These are phyloP conservation scores for Epichloe brachyelytri DNA, from an alignment of 2,329 filamentous ascomycete genomes.

Conservation along the genomic window DNA sequence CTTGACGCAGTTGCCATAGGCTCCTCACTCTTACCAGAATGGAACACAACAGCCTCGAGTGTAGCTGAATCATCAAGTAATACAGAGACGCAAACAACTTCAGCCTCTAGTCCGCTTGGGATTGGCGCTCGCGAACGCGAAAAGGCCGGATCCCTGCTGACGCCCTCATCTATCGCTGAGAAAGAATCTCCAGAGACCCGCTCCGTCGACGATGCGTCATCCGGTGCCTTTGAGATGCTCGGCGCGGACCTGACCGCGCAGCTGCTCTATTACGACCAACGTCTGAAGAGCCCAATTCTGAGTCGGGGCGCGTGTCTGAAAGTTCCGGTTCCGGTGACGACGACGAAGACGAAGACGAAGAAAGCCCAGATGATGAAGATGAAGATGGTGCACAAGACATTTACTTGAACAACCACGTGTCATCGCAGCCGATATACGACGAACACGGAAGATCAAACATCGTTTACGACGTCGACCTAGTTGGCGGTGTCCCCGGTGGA, in stretches of 20 bases:
- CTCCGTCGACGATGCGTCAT: background rate
- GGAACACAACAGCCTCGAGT: conserved; percentile 6
- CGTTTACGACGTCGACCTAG: conserved; percentile 16
- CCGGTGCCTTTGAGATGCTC: background rate
- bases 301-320: background rate
- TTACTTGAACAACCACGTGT: conserved; percentile 11
- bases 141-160: too few species aligned
- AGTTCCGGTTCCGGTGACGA: background rate
- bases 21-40: conserved; percentile 16
- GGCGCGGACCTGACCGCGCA: background rate
- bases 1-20: conserved; percentile 14
- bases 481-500: conserved; percentile 2
- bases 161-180: background rate
- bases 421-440: conserved; percentile 9
- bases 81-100: background rate
- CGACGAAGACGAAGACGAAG: background rate
- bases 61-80: too few species aligned
- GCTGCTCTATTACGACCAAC: too few species aligned
- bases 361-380: background rate
- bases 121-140: background rate
- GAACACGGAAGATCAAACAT: conserved; percentile 13
- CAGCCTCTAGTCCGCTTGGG: background rate
- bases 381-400: conserved; percentile 8
- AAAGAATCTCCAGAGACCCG: background rate
- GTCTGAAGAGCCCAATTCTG: too few species aligned